Evolutionary conservation across 2,329 filamentous ascomycete genomes (phyloP).

Genomic region (Hypomyces perniciosus): DNA sequence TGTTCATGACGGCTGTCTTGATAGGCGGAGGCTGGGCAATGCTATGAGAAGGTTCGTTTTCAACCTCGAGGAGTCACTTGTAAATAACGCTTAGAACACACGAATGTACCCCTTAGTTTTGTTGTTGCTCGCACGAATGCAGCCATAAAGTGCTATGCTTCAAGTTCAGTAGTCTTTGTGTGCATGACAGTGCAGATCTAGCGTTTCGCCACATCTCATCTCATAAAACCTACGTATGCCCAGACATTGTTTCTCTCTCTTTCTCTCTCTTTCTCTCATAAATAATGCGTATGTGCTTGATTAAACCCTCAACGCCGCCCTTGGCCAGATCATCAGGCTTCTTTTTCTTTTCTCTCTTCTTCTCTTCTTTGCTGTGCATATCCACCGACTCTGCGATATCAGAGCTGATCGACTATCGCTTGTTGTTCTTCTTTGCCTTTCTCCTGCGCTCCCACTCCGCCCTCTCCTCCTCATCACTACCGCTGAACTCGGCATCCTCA

Average conservation of each 20-base stretch:
- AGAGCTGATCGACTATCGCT: not conserved
- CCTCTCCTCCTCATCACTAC: constrained; percentile 58
- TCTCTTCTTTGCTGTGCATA: not conserved
- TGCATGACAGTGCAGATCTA: not conserved
- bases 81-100: not conserved
- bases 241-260: constrained; percentile 3
- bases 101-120: not conserved
- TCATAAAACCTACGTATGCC: constrained; percentile 1
- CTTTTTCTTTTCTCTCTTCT: not conserved
- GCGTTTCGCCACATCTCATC: not conserved
- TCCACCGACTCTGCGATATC: too few species aligned
- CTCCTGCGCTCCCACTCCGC: constrained; percentile 54
- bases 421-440: constrained; percentile 29
- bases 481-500: constrained; percentile 56
- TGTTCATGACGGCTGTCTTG: constrained; percentile 10
- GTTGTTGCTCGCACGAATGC: not conserved
- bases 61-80: not conserved
- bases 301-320: constrained; percentile 9
- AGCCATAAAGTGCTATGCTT: not conserved
- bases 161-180: not conserved
- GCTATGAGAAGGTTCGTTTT: not conserved
- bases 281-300: not conserved
- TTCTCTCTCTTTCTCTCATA: not conserved
- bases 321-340: not conserved
- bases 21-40: not conserved